Conservation (phyloP, 768 basidiomycete species). For the Lentinula aciculospora region DNA sequence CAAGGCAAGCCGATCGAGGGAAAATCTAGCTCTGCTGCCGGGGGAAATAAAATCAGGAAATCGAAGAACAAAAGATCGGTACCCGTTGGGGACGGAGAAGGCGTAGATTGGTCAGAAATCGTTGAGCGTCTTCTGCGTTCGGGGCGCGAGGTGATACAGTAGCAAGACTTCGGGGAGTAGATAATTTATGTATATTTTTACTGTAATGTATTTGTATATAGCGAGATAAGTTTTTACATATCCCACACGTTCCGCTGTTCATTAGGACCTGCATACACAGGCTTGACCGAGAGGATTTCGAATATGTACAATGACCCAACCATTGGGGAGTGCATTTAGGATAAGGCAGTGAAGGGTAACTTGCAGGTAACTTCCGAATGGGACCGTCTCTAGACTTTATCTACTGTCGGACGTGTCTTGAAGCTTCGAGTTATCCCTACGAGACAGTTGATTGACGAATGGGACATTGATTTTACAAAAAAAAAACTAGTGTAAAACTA, state of each 20-base stretch:
- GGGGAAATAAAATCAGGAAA: neutral
- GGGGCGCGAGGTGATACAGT: constrained; percentile 2
- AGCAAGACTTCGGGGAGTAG: neutral
- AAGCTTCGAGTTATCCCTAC: too few species aligned
- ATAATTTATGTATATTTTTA: constrained; percentile 1
- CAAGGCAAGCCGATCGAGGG: constrained; percentile 33
- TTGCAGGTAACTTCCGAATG: too few species aligned
- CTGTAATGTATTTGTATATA: neutral
- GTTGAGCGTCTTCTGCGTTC: constrained; percentile 9
- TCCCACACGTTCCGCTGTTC: neutral
- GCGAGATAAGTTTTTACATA: neutral
- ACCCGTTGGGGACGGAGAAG: constrained; percentile 11
- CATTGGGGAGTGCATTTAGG: too few species aligned
- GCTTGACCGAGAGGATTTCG: too few species aligned
- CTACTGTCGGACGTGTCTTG: too few species aligned
- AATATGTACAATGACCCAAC: too few species aligned
- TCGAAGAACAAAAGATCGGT: constrained; percentile 4
- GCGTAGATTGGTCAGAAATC: constrained; percentile 11
- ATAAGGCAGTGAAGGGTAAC: too few species aligned
- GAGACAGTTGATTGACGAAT: too few species aligned
- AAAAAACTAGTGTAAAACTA: too few species aligned
- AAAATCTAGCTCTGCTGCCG: constrained; percentile 23
- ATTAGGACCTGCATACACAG: too few species aligned
- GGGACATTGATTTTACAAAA: too few species aligned
- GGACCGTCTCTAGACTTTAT: too few species aligned